Conservation (phyloP, 148 eudicot species). For the Vaccinium macrocarpon region DNA sequence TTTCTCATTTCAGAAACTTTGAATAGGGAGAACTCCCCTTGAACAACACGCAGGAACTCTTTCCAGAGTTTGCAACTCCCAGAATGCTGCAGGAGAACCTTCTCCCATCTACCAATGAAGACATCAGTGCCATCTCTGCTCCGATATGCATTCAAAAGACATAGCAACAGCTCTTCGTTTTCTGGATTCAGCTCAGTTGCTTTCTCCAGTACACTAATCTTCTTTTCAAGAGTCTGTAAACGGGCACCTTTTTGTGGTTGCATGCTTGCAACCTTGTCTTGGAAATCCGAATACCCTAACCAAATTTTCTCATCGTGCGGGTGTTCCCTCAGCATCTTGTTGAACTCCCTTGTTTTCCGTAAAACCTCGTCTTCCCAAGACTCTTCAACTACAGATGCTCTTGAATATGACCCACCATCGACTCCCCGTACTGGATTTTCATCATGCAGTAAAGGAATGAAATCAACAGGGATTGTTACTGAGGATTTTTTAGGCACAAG, state of each 20-base stretch:
- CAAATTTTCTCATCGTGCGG: constrained; percentile 71
- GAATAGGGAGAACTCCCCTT: constrained; percentile 80
- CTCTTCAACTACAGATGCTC: constrained; percentile 54
- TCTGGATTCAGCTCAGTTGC: constrained; percentile 84
- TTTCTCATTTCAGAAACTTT: constrained; percentile 87
- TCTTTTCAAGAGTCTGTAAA: constrained; percentile 88
- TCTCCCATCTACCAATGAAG: constrained; percentile 88
- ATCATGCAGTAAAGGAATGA: constrained; percentile 57
- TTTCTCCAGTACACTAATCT: constrained; percentile 95
- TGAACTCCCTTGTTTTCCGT: constrained; percentile 81
- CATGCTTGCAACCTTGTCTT: constrained; percentile 84
- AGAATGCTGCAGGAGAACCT: constrained; percentile 63
- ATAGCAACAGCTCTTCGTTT: constrained; percentile 71
- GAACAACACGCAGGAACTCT: constrained; percentile 69
- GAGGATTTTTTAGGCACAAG: constrained; percentile 37
- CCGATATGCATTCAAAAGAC: constrained; percentile 74
- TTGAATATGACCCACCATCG: constrained; percentile 24
- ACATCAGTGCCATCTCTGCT: constrained; percentile 65
- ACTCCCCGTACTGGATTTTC: constrained; percentile 25
- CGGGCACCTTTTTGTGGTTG: constrained; percentile 93
- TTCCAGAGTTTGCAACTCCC: constrained; percentile 84
- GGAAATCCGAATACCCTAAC: constrained; percentile 84
- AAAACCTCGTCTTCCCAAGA: constrained; percentile 96
- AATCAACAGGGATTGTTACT: constrained; percentile 32
- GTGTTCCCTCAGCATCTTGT: constrained; percentile 79